These are phyloP conservation scores for Saprolegnia parasitica DNA, from an alignment of 352 stramenopile species.

Conservation along the genomic window DNA sequence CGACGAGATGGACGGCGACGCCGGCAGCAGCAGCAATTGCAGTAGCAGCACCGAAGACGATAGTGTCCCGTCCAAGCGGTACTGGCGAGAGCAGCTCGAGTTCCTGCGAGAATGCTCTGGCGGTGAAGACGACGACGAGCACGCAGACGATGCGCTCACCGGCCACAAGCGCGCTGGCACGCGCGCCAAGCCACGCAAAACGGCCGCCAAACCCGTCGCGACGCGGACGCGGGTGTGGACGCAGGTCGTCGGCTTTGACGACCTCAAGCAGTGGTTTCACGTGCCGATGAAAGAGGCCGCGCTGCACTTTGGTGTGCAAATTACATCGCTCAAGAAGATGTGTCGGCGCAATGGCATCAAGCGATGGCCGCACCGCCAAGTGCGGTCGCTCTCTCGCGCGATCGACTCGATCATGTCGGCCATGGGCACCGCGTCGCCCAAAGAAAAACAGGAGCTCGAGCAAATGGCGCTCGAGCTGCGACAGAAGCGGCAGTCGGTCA, in stretches of 20 bases:
- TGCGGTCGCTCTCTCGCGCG: constrained; percentile 59
- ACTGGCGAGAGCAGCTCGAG: neutral
- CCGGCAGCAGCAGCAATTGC: neutral
- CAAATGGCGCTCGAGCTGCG: neutral
- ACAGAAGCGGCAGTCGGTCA: neutral
- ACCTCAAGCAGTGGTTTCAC: neutral
- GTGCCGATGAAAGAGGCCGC: constrained; percentile 58
- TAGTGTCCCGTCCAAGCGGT: neutral
- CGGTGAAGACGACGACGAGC: neutral
- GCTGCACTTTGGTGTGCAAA: constrained; percentile 66
- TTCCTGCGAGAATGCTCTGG: neutral
- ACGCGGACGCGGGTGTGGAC: neutral
- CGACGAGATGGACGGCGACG: neutral
- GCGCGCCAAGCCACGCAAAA: constrained; percentile 3
- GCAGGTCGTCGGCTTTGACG: neutral
- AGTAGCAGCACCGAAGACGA: neutral
- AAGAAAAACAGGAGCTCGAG: neutral
- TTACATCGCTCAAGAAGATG: constrained; percentile 74
- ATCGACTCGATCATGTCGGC: constrained; percentile 34
- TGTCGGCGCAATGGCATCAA: constrained; percentile 61
- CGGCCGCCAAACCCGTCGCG: neutral
- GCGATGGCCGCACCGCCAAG: constrained; percentile 62
- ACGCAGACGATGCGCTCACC: neutral
- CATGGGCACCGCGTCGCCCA: neutral
- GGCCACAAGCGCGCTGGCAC: neutral